A percentile compares a stretch with the other conserved stretches of the same genome.
Evolutionary conservation across 768 basidiomycete species (phyloP).

Genomic region (Termitomyces sp.): DNA sequence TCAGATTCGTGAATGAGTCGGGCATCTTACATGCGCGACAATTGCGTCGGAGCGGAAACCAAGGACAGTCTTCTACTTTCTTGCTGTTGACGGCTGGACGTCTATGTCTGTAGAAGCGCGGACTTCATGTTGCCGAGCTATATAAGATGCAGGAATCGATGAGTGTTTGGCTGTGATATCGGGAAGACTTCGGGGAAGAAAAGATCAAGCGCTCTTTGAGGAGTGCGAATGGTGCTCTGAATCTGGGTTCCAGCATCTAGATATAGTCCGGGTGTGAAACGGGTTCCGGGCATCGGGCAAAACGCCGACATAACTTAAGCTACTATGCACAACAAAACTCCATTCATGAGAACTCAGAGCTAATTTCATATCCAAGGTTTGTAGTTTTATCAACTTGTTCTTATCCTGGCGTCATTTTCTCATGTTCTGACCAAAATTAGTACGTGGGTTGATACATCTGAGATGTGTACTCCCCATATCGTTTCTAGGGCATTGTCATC

Average conservation of each 20-base stretch:
- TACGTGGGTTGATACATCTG: too few relatives aligned
- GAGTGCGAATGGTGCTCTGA: background rate
- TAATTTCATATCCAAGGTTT: background rate
- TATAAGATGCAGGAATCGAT: background rate
- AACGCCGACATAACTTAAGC: background rate
- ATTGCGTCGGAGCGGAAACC: background rate
- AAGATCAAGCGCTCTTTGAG: background rate
- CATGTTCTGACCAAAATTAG: too few relatives aligned
- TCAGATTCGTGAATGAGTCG: background rate
- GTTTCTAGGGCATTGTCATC: too few relatives aligned
- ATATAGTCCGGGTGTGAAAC: too few relatives aligned
- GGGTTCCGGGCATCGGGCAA: too few relatives aligned
- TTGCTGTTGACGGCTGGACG: background rate
- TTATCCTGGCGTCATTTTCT: too few relatives aligned
- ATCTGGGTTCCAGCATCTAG: background rate
- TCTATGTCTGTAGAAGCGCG: background rate
- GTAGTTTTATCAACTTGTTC: too few relatives aligned
- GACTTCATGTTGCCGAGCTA: background rate
- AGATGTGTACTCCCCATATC: too few relatives aligned
- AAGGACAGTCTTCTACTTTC: background rate
- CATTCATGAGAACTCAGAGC: background rate
- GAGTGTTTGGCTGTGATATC: background rate
- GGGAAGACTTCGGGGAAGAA: background rate
- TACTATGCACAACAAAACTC: background rate
- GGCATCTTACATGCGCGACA: background rate